phyloP scores from a whole-genome alignment of 2,329 filamentous ascomycete genomes.

The Byssochlamys sp. region DNA sequence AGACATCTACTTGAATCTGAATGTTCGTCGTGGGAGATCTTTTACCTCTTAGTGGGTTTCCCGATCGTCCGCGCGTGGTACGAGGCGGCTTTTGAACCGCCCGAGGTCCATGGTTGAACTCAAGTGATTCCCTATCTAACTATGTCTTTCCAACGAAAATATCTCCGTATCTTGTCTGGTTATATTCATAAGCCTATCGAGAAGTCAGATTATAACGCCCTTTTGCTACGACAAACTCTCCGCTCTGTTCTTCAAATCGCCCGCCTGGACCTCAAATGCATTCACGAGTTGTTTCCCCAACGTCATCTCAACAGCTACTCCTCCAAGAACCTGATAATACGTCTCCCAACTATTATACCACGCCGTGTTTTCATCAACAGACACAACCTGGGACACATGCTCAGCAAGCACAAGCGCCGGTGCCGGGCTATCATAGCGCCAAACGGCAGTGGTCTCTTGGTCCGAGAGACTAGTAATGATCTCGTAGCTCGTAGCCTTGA shows the following conservation, averaged over 20 bases:
- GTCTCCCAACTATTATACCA: constrained; percentile 3
- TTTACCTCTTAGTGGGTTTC: neutral
- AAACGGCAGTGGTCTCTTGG: neutral
- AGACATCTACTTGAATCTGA: neutral
- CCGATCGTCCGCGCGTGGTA: neutral
- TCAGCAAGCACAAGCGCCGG: constrained; percentile 1
- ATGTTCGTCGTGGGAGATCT: neutral
- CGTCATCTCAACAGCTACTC: neutral
- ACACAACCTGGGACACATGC: constrained; percentile 1
- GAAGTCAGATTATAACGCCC: no score
- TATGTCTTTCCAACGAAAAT: no score
- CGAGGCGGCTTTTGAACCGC: neutral
- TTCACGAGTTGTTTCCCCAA: neutral
- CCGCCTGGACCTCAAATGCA: neutral
- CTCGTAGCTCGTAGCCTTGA: constrained; percentile 1
- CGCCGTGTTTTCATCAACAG: neutral
- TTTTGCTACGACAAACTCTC: neutral
- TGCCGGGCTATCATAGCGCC: neutral
- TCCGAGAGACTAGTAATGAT: neutral
- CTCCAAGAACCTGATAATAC: neutral
- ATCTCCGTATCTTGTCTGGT: no score
- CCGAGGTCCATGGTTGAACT: neutral
- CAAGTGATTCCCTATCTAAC: neutral
- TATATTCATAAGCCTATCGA: no score
- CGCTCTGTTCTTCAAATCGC: constrained; percentile 1